Conservation (phyloP, 768 basidiomycete species). For the Agaricus blazei region DNA sequence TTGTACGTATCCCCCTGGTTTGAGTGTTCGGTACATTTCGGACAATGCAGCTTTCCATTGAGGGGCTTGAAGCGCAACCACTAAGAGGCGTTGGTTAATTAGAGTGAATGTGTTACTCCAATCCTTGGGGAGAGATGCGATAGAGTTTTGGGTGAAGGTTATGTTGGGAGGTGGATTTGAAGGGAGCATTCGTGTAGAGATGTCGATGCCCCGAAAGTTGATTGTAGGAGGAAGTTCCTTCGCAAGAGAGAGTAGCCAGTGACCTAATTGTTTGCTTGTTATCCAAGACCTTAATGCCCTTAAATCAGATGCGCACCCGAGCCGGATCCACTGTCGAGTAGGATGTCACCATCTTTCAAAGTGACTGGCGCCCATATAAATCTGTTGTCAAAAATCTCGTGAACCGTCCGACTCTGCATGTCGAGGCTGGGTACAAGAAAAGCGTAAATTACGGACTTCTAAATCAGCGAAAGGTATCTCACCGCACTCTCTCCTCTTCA, state of each 20-base stretch:
- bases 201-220: constrained; percentile 16
- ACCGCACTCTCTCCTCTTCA: constrained; percentile 5
- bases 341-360: constrained; percentile 2
- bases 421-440: background rate
- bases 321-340: constrained; percentile 11
- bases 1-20: constrained; percentile 9
- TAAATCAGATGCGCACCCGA: background rate
- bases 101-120: constrained; percentile 7
- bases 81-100: constrained; percentile 10
- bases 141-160: background rate
- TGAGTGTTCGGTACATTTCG: constrained; percentile 8
- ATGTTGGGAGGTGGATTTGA: background rate
- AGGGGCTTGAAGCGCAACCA: background rate
- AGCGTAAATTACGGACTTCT: background rate
- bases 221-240: constrained; percentile 9
- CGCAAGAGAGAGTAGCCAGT: constrained; percentile 18
- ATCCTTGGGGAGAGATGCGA: constrained; percentile 7
- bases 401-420: background rate
- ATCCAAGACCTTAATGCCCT: background rate
- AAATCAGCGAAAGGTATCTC: background rate
- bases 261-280: constrained; percentile 8
- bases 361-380: constrained; percentile 9
- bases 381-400: constrained; percentile 1
- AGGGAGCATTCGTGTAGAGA: constrained; percentile 17
- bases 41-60: constrained; percentile 10